Evolutionary conservation across 2,329 filamentous ascomycete species (phyloP).

Genomic region (Chaetomium globosum): DNA sequence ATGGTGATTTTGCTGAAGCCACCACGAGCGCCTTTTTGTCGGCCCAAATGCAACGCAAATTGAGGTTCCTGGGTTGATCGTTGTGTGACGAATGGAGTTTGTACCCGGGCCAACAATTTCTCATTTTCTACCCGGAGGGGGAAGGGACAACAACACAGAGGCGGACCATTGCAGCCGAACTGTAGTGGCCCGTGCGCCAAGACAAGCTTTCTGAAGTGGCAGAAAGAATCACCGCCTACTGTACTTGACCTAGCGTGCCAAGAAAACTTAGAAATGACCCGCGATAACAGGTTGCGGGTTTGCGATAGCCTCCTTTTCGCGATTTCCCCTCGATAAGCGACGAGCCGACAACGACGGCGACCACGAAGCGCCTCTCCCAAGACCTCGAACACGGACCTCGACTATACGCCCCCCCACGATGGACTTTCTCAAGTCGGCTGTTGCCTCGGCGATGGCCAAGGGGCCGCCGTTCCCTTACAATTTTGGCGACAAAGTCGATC

Average conservation of each 20-base stretch:
- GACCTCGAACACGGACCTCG: background rate
- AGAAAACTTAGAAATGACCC: background rate
- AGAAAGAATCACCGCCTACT: constrained; percentile 19
- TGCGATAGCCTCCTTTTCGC: constrained; percentile 30
- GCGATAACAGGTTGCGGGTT: constrained; percentile 35
- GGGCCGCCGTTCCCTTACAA: constrained; percentile 90
- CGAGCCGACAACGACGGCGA: background rate
- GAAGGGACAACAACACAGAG: background rate
- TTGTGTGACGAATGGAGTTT: constrained; percentile 3
- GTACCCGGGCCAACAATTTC: background rate
- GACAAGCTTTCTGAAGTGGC: background rate
- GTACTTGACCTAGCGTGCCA: constrained; percentile 21
- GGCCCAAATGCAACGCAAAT: background rate
- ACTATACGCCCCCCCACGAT: constrained; percentile 52
- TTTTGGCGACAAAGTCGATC: constrained; percentile 89
- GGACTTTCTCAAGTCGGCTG: constrained; percentile 98
- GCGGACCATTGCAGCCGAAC: background rate
- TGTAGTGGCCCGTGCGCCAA: constrained; percentile 15
- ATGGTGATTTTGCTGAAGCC: background rate
- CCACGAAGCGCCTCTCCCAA: constrained; percentile 1
- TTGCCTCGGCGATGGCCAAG: constrained; percentile 94
- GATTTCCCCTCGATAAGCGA: background rate
- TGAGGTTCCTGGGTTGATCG: background rate
- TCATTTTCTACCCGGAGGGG: background rate
- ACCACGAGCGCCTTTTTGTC: background rate